Percentiles rank a stretch among this genome's conserved stretches.
Conservation (phyloP, 2,329 filamentous ascomycete genomes). For the Tolypocladium capitatum region DNA sequence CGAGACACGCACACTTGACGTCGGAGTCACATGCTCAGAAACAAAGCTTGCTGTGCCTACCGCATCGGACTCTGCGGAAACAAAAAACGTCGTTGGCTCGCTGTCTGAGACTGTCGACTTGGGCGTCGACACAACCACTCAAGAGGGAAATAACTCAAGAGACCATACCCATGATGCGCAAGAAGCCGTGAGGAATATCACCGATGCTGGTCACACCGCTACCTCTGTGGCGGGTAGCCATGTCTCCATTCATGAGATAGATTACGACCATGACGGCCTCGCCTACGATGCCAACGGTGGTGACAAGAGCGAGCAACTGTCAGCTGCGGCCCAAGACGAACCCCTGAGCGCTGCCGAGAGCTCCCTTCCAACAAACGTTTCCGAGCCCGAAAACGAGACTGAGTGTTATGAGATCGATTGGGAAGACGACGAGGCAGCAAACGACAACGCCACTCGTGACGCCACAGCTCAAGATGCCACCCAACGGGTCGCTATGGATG, state of each 20-base stretch:
- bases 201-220: background rate
- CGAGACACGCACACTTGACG: background rate
- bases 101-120: background rate
- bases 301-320: background rate
- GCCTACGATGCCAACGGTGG: background rate
- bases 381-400: background rate
- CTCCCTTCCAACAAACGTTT: background rate
- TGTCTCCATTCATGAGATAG: slow-evolving; percentile 19
- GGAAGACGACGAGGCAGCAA: slow-evolving; percentile 7
- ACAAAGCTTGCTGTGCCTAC: background rate
- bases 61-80: background rate
- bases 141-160: background rate
- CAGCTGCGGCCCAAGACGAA: background rate
- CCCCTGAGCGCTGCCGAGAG: background rate
- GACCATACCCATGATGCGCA: background rate
- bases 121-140: background rate
- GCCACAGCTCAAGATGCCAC: background rate
- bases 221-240: background rate
- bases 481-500: background rate
- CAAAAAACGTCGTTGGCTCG: too few relatives aligned
- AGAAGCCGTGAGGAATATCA: background rate
- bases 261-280: slow-evolving; percentile 19
- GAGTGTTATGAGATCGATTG: slow-evolving; percentile 11
- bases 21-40: background rate
- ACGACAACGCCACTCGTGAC: background rate